A percentile compares a stretch with the other conserved stretches of the same genome.
phyloP scores from a whole-genome alignment of 1,284 basidiomycete genomes.

The Cutaneotrichosporon sp. region DNA sequence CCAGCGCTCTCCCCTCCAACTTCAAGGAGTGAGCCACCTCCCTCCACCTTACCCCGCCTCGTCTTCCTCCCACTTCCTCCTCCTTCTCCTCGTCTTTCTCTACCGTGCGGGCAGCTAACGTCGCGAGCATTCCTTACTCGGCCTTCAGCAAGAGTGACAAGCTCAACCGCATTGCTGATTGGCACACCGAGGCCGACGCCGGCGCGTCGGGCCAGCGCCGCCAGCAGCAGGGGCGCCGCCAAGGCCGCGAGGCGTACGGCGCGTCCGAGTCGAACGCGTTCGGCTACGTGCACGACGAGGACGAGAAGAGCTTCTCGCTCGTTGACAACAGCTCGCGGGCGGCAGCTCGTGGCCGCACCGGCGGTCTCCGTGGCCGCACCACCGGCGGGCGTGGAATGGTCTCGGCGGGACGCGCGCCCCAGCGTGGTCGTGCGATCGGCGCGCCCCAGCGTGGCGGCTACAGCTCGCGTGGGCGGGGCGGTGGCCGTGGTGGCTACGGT shows the following conservation, averaged over 20 bases:
- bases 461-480: conserved; percentile 48
- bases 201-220: conserved; percentile 54
- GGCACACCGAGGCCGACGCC: conserved; percentile 73
- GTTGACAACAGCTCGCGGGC: conserved; percentile 74
- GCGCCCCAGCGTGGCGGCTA: conserved; percentile 42
- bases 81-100: neutral
- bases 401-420: conserved; percentile 35
- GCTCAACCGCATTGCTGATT: conserved; percentile 95
- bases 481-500: conserved; percentile 77
- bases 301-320: conserved; percentile 95
- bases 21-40: conserved; percentile 52
- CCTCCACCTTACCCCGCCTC: neutral
- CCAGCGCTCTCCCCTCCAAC: conserved; percentile 46
- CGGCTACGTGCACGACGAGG: conserved; percentile 97
- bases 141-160: conserved; percentile 99
- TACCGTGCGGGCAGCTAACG: neutral
- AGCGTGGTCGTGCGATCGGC: conserved; percentile 31
- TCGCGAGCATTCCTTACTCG: conserved; percentile 79
- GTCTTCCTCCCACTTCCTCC: neutral
- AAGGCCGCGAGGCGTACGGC: conserved; percentile 55
- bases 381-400: conserved; percentile 22
- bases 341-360: conserved; percentile 53
- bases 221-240: conserved; percentile 41
- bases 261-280: conserved; percentile 82
- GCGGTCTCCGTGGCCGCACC: conserved; percentile 21